Percentiles rank a stretch among this genome's conserved stretches.
phyloP scores from a whole-genome alignment of 768 basidiomycete genomes.

The Leccinum olivaceopallidum region DNA sequence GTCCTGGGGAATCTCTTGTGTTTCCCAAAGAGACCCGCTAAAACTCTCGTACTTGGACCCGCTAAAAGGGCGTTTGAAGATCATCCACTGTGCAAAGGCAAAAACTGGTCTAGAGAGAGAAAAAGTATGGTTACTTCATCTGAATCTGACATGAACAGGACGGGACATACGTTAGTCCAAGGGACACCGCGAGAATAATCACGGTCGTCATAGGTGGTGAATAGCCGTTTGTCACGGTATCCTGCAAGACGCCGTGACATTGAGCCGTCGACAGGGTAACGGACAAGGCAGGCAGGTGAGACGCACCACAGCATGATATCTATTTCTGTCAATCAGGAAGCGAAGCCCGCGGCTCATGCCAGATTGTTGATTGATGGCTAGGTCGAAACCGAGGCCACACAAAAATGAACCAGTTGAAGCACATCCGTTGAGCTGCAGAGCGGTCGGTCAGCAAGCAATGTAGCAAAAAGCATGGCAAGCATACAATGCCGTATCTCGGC shows the following conservation, averaged over 20 bases:
- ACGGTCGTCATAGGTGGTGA: constrained; percentile 50
- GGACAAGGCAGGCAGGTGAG: background rate
- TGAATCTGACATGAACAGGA: background rate
- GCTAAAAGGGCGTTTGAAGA: constrained; percentile 52
- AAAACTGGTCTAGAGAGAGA: constrained; percentile 45
- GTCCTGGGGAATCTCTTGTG: constrained; percentile 23
- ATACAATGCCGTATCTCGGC: constrained; percentile 52
- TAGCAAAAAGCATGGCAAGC: constrained; percentile 15
- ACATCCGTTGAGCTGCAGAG: constrained; percentile 43
- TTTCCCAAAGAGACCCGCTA: constrained; percentile 27
- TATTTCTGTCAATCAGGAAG: constrained; percentile 62
- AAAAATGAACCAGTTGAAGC: constrained; percentile 66
- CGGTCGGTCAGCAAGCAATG: constrained; percentile 3
- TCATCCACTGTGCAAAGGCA: constrained; percentile 52
- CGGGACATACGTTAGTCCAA: constrained; percentile 53
- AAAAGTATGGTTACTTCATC: background rate
- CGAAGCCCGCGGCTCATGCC: constrained; percentile 67
- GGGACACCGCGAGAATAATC: constrained; percentile 52
- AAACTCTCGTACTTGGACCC: constrained; percentile 27
- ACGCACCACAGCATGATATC: constrained; percentile 54
- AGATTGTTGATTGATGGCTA: constrained; percentile 54
- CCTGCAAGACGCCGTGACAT: constrained; percentile 33
- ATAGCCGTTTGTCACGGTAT: constrained; percentile 49
- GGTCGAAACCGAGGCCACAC: constrained; percentile 53
- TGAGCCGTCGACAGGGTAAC: background rate